These are phyloP conservation scores for Xylaria nigripes DNA, from an alignment of 495 filamentous ascomycete genomes.

Conservation along the genomic window DNA sequence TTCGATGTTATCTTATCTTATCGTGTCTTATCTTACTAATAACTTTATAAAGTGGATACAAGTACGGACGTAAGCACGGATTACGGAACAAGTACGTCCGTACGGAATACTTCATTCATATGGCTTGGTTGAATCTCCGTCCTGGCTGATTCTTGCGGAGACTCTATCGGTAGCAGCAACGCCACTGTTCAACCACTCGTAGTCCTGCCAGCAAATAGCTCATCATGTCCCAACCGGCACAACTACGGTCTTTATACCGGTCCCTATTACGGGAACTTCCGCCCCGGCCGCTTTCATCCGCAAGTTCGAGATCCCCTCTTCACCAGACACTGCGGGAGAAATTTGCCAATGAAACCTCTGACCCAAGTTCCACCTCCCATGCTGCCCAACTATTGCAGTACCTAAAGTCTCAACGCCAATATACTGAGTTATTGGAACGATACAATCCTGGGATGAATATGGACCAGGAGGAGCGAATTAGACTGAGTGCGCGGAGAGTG, in stretches of 20 bases:
- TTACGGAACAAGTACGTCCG: too few relatives aligned
- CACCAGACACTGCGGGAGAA: slow-evolving; percentile 52
- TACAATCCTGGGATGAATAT: slow-evolving; percentile 88
- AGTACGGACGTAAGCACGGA: too few relatives aligned
- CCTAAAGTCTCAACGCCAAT: slow-evolving; percentile 71
- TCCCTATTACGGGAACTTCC: slow-evolving; percentile 87
- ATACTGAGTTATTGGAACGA: slow-evolving; percentile 69
- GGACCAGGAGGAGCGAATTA: slow-evolving; percentile 75
- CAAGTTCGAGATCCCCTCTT: slow-evolving; percentile 46
- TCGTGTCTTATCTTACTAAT: neutral
- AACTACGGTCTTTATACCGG: slow-evolving; percentile 76
- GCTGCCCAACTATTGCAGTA: slow-evolving; percentile 74
- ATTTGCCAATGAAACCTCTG: slow-evolving; percentile 30
- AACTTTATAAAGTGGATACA: too few relatives aligned
- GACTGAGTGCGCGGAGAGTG: slow-evolving; percentile 76
- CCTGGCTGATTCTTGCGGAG: too few relatives aligned
- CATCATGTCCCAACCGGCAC: slow-evolving; percentile 31
- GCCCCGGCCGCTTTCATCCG: slow-evolving; percentile 48
- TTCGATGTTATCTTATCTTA: slow-evolving; percentile 4
- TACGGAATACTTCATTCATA: too few relatives aligned
- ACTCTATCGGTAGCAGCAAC: neutral
- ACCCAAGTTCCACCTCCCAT: slow-evolving; percentile 40
- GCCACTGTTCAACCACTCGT: neutral
- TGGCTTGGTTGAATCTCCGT: neutral
- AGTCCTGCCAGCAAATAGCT: neutral